Conservation (phyloP, 2,329 filamentous ascomycete species). For the Colletotrichum sp. region DNA sequence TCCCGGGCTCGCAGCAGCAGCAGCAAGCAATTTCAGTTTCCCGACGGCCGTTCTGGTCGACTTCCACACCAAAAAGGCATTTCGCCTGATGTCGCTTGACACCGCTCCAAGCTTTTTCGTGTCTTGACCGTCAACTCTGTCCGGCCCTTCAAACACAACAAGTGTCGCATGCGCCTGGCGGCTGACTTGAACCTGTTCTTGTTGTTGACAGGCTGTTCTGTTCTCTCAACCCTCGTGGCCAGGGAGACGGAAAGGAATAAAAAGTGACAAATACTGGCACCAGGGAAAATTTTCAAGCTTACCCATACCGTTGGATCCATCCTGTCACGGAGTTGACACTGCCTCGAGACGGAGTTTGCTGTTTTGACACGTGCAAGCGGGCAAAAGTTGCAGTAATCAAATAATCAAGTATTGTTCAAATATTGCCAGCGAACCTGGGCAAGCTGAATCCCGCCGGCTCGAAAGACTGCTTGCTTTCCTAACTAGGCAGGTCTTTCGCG, state of each 20-base stretch:
- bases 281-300: neutral
- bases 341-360: neutral
- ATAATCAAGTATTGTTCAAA: neutral
- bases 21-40: neutral
- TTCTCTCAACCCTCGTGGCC: neutral
- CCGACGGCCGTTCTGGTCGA: neutral
- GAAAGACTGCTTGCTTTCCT: neutral
- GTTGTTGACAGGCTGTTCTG: neutral
- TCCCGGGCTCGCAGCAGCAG: neutral
- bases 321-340: neutral
- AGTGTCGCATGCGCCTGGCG: neutral
- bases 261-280: neutral
- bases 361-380: neutral
- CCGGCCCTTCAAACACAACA: slow-evolving; percentile 4
- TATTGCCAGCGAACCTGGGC: neutral
- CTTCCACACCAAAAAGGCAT: neutral
- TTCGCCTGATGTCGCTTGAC: neutral
- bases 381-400: neutral
- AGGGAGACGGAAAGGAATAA: neutral
- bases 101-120: neutral
- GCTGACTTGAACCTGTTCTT: neutral
- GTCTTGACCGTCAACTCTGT: slow-evolving; percentile 1
- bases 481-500: neutral
- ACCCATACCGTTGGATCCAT: neutral
- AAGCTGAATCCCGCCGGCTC: neutral